phyloP scores from a whole-genome alignment of 148 eudicot species.

The Pharnaceum exiguum region DNA sequence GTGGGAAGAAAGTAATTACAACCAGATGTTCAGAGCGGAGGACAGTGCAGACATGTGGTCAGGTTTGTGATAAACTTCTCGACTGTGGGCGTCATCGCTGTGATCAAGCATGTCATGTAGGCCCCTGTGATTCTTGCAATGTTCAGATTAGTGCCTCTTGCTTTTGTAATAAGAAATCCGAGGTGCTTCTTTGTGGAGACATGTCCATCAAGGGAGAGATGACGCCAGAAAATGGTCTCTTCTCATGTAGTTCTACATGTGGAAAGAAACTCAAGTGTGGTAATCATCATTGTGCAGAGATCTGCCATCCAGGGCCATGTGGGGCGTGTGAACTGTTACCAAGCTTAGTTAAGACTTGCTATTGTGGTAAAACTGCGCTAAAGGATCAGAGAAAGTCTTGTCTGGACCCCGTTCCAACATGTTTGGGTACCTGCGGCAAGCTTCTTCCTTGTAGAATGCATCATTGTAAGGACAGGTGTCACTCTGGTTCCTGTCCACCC shows the following conservation, averaged over 20 bases:
- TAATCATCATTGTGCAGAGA: conserved; percentile 60
- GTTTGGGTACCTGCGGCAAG: conserved; percentile 62
- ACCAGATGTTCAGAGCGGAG: conserved; percentile 75
- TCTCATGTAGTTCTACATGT: conserved; percentile 59
- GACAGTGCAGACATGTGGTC: conserved; percentile 75
- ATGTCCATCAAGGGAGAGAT: conserved; percentile 75
- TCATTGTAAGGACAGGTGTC: conserved; percentile 63
- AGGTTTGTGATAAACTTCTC: conserved; percentile 65
- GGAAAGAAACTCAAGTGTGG: conserved; percentile 62
- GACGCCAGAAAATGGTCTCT: conserved; percentile 54
- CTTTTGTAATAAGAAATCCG: conserved; percentile 77
- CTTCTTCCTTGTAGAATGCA: conserved; percentile 73
- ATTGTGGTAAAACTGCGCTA: conserved; percentile 73
- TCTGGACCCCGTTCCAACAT: conserved; percentile 79
- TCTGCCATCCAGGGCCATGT: conserved; percentile 89
- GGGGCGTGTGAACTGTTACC: conserved; percentile 82
- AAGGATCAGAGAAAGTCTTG: conserved; percentile 54
- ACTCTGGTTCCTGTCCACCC: conserved; percentile 66
- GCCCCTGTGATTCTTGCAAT: conserved; percentile 71
- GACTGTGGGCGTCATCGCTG: conserved; percentile 76
- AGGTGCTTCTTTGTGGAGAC: conserved; percentile 80
- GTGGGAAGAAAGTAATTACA: conserved; percentile 72
- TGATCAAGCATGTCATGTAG: conserved; percentile 63
- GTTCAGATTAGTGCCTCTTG: conserved; percentile 66
- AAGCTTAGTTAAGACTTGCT: conserved; percentile 58